Base-by-base conservation (phyloP, 2,329 filamentous ascomycete species). In the Monosporascus sp. region DNA sequence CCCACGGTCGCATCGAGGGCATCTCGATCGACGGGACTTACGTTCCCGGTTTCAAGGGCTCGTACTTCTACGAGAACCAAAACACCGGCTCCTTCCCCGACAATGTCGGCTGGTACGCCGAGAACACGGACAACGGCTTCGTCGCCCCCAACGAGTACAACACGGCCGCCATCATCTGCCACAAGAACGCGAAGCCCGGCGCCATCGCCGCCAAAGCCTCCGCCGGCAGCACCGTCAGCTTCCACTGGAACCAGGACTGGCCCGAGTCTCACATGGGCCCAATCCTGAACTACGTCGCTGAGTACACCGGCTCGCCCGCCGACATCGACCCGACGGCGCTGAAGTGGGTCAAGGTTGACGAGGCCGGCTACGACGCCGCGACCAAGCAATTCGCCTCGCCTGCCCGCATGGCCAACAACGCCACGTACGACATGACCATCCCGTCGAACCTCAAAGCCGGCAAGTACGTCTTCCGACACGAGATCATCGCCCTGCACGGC, bases 401-500 rank as follows among this genome's bases (percentile, higher is more conserved):
- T 20, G 17, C 39, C n/a, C 24, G 24, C 20, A 3, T 42, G n/a
- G 39, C 39, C 39, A 42, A 42, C 39, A 42, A 42, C 39, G 39
- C 18, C 39, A 42, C 39, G 18, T 42, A 20, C 4, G 39, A 42
- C 39, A 42, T 20, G 11, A 20, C 14, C 9, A 20, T 42, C 17
- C 39, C 39, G 8, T 42, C 39, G 17, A 42, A 42, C 39, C 39
- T 42, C n/a, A 42, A 42, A 20, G 39, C 39, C 17, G 39, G 39
- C 39, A 20, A 18, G 39, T 42, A 42, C 39, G 39, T 42, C 20
- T 56, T 77, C 46, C 68, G 74, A 17, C 72, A 75, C 60, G 74
- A 77, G 60, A 72, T 76, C 51, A 70, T 77, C 55, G 74, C 73
- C 4, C 64, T 77, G 37, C 74, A 77, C 52, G 55, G 63, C 5